Percentiles rank a stretch among this genome's conserved stretches.
These are phyloP conservation scores for Blepharisma japonicum DNA, from an alignment of 73 alveolate genomes.

Conservation along the genomic window DNA sequence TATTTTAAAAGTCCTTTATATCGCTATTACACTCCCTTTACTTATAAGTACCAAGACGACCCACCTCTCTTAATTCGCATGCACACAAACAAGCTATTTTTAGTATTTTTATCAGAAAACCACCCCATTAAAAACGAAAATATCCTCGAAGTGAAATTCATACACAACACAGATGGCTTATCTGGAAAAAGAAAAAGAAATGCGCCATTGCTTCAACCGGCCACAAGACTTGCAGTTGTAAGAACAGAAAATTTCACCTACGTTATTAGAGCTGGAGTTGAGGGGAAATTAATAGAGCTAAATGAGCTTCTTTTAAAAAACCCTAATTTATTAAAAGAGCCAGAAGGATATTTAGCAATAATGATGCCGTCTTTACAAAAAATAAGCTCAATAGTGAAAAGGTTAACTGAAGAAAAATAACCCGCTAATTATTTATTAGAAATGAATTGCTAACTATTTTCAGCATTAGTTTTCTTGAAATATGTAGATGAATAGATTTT, in stretches of 20 bases:
- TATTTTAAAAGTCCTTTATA: neutral
- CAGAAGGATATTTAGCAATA: constrained; percentile 19
- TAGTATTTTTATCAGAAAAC: neutral
- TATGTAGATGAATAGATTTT: too few relatives aligned
- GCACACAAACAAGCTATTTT: constrained; percentile 16
- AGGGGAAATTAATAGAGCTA: constrained; percentile 11
- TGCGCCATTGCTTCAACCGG: neutral
- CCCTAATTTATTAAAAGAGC: constrained; percentile 1
- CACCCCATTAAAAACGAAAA: constrained; percentile 11
- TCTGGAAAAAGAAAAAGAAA: constrained; percentile 21
- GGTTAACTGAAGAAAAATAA: neutral
- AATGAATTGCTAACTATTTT: too few relatives aligned
- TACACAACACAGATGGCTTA: neutral
- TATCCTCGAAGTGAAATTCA: neutral
- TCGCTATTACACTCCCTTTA: constrained; percentile 7
- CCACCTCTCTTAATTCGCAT: neutral
- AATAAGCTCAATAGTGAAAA: neutral
- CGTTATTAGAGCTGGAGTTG: neutral
- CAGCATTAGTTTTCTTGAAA: too few relatives aligned
- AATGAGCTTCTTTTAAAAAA: neutral
- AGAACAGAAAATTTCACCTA: neutral
- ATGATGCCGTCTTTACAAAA: constrained; percentile 11
- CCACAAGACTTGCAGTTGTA: neutral
- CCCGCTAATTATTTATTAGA: too few relatives aligned
- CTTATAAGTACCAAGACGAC: neutral